phyloP scores from a whole-genome alignment of 2,329 filamentous ascomycete species.

The Exophiala calicioides region DNA sequence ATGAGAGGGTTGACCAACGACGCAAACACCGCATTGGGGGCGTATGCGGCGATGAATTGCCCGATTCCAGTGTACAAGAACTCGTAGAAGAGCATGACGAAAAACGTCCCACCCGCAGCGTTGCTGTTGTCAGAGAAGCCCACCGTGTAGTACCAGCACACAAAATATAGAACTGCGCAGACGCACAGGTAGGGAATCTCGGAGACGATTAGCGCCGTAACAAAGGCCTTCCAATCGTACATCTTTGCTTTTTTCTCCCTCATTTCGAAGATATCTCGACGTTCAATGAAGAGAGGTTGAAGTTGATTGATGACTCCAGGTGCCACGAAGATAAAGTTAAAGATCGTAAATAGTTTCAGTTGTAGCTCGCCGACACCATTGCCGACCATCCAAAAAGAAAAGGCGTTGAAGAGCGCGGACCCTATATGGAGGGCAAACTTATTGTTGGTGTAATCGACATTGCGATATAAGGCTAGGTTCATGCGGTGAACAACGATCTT shows the following conservation, averaged over 20 bases:
- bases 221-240: conserved; percentile 74
- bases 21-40: conserved; percentile 66
- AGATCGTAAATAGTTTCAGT: conserved; percentile 69
- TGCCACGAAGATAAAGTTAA: conserved; percentile 61
- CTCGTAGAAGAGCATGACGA: conserved; percentile 74
- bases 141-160: conserved; percentile 71
- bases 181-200: conserved; percentile 70
- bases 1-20: conserved; percentile 67
- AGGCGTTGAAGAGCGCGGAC: conserved; percentile 50
- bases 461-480: conserved; percentile 66
- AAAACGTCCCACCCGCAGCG: conserved; percentile 49
- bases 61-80: conserved; percentile 71
- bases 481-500: conserved; percentile 66
- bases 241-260: conserved; percentile 71
- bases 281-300: conserved; percentile 70
- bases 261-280: conserved; percentile 64
- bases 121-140: conserved; percentile 62
- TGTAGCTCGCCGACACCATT: conserved; percentile 66
- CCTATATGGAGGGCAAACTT: conserved; percentile 60
- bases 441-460: conserved; percentile 66
- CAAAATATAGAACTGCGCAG: conserved; percentile 65
- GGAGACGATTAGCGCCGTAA: conserved; percentile 65
- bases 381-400: conserved; percentile 69
- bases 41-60: conserved; percentile 77
- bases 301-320: conserved; percentile 50